Percentiles rank a stretch among this genome's conserved stretches.
Conservation (phyloP, 805 yeast genomes). For the Spathaspora boniae region DNA sequence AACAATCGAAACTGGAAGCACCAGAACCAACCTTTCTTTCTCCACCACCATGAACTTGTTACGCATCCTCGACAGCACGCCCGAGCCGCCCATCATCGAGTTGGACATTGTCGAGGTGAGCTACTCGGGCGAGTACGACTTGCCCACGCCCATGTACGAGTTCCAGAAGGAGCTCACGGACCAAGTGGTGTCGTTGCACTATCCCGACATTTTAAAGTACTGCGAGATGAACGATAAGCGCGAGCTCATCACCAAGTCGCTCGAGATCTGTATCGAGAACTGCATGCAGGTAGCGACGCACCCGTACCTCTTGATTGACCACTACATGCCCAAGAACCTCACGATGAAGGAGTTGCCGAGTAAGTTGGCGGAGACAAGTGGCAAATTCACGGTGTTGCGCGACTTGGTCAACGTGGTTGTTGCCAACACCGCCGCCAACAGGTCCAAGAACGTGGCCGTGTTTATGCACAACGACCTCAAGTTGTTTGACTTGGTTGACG, state of each 20-base stretch:
- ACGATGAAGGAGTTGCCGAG: conserved; percentile 67
- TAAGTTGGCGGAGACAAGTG: conserved; percentile 73
- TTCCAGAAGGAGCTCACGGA: conserved; percentile 87
- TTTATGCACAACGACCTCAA: conserved; percentile 63
- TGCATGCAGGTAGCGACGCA: conserved; percentile 81
- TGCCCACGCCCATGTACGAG: conserved; percentile 81
- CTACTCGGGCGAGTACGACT: conserved; percentile 60
- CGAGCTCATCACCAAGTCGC: conserved; percentile 64
- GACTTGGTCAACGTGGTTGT: conserved; percentile 59
- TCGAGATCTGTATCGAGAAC: conserved; percentile 71
- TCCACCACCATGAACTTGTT: conserved; percentile 62
- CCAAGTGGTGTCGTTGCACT: conserved; percentile 87
- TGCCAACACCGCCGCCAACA: conserved; percentile 21
- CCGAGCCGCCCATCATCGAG: conserved; percentile 76
- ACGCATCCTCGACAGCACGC: conserved; percentile 75
- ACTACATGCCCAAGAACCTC: conserved; percentile 78
- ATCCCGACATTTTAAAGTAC: conserved; percentile 83
- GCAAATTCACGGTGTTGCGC: conserved; percentile 72
- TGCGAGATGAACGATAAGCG: conserved; percentile 58
- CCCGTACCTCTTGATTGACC: conserved; percentile 81
- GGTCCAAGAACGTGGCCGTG: conserved; percentile 56
- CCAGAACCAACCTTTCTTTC: no score
- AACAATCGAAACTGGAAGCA: no score
- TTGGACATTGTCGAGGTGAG: conserved; percentile 44
- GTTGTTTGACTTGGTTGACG: conserved; percentile 70